A percentile compares a stretch with the other conserved stretches of the same genome.
phyloP scores from a whole-genome alignment of 2,329 filamentous ascomycete genomes.

The Colletotrichum orchidophilum region DNA sequence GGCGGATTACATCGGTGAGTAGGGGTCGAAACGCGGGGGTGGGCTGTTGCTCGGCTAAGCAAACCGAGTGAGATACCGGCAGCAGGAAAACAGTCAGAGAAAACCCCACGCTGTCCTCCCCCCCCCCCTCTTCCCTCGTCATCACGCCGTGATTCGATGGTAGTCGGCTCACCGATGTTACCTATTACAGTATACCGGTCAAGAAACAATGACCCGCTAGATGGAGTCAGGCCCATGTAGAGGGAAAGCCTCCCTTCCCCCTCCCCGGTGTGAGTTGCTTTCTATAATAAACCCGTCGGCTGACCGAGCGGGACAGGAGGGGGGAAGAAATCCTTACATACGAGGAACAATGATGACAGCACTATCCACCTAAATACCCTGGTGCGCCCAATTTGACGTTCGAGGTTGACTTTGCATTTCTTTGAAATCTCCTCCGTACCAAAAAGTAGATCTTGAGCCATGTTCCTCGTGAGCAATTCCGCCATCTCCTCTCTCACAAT shows the following conservation, averaged over 20 bases:
- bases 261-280: neutral
- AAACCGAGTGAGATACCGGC: neutral
- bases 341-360: neutral
- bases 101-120: neutral
- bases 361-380: neutral
- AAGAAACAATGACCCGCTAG: neutral
- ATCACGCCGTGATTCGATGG: neutral
- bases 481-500: neutral
- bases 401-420: neutral
- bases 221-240: too few relatives aligned
- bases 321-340: neutral
- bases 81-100: neutral
- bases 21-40: neutral
- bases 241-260: neutral
- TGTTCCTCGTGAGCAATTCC: neutral
- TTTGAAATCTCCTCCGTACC: neutral
- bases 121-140: neutral
- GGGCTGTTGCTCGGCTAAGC: neutral
- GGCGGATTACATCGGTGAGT: neutral
- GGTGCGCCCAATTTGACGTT: neutral
- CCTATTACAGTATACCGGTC: neutral
- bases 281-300: neutral
- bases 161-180: neutral
- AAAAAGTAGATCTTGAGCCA: neutral
- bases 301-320: neutral